A percentile compares a stretch with the other conserved stretches of the same genome.
Evolutionary conservation across 306 rosid species (phyloP).

Genomic region (Herpetospermum pedunculosum): DNA sequence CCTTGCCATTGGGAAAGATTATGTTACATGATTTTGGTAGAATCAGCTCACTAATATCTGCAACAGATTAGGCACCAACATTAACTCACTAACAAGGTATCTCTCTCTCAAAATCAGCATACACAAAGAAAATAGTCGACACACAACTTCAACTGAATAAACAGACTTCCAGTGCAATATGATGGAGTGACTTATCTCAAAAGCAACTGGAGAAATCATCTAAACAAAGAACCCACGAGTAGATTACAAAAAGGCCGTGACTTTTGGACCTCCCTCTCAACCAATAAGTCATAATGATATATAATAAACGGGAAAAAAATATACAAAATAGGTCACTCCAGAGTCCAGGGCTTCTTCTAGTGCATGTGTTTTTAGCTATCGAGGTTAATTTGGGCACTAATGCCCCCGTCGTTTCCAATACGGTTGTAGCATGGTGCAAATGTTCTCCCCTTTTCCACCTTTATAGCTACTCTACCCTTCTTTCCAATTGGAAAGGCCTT

Average conservation of each 20-base stretch:
- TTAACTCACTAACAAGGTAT: neutral
- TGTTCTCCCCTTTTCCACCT: no score
- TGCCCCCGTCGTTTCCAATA: no score
- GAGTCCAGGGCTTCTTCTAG: neutral
- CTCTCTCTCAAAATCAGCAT: neutral
- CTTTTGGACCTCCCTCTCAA: neutral
- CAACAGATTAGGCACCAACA: conserved; percentile 19
- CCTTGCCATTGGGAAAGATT: conserved; percentile 84
- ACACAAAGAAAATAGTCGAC: neutral
- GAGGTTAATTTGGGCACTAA: neutral
- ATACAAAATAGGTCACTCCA: neutral
- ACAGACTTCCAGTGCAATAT: neutral
- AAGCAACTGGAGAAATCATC: neutral
- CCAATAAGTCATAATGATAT: neutral
- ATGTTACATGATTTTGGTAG: conserved; percentile 73
- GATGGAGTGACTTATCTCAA: neutral
- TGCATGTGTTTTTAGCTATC: neutral
- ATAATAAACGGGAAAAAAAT: neutral
- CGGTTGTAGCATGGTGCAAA: no score
- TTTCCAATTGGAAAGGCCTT: no score
- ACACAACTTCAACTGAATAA: neutral
- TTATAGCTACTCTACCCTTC: no score
- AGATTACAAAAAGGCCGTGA: neutral
- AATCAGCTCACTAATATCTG: conserved; percentile 93
- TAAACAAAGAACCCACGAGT: neutral